A percentile compares a stretch with the other conserved stretches of the same genome.
phyloP scores from a whole-genome alignment of 305 asterid species.

The Fraxinus baroniana region DNA sequence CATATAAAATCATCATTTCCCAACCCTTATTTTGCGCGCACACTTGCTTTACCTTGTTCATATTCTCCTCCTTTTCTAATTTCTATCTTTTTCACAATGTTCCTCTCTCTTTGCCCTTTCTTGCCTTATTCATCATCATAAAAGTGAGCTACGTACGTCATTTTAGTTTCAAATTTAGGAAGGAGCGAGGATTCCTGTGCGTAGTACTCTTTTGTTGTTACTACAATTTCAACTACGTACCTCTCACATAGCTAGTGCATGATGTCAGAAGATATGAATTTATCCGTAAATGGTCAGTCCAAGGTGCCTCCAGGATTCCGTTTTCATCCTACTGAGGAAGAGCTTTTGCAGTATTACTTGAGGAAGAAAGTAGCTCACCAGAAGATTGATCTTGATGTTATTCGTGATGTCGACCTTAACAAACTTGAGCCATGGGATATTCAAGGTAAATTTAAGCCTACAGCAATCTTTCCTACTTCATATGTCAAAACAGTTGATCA shows the following conservation, averaged over 20 bases:
- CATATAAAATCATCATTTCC: constrained; percentile 48
- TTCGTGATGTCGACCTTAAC: constrained; percentile 84
- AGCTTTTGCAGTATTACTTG: constrained; percentile 83
- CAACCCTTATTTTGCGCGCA: constrained; percentile 32
- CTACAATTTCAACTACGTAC: not conserved
- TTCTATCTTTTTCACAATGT: constrained; percentile 8
- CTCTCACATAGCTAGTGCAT: not conserved
- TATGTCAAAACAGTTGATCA: not conserved
- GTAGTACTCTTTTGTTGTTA: not conserved
- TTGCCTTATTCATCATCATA: not conserved
- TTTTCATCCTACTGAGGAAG: constrained; percentile 91
- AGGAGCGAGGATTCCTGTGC: not conserved
- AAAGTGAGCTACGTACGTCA: constrained; percentile 4
- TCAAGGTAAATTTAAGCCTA: constrained; percentile 49
- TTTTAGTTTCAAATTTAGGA: not conserved
- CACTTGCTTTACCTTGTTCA: constrained; percentile 17
- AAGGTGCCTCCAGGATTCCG: constrained; percentile 95
- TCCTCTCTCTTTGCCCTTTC: not conserved
- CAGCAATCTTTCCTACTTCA: not conserved
- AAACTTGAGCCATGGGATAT: constrained; percentile 97
- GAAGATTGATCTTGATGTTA: constrained; percentile 83
- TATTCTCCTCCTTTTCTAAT: not conserved
- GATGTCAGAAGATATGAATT: constrained; percentile 61
- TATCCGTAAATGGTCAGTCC: constrained; percentile 83
- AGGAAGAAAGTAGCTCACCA: constrained; percentile 68